phyloP scores from a whole-genome alignment of 805 yeast species.

The Candida palmyrensis region DNA sequence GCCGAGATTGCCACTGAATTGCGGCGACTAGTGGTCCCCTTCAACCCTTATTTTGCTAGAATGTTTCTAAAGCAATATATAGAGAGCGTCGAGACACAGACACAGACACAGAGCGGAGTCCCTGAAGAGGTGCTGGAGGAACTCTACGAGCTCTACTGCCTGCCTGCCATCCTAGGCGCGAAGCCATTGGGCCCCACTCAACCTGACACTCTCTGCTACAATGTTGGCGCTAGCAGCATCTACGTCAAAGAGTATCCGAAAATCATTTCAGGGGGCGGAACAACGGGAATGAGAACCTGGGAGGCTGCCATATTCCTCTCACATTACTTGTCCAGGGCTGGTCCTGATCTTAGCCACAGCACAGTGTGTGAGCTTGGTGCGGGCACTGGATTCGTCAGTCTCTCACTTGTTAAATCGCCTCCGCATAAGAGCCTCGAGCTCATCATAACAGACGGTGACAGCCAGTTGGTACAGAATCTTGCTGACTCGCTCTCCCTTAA shows the following conservation, averaged over 20 bases:
- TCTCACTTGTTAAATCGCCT: constrained; percentile 33
- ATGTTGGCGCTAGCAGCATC: constrained; percentile 19
- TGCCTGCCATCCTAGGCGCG: constrained; percentile 25
- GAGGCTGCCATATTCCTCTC: constrained; percentile 77
- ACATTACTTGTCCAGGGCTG: constrained; percentile 35
- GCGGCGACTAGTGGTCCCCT: constrained; percentile 12
- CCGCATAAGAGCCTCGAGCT: constrained; percentile 21
- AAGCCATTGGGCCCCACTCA: constrained; percentile 31
- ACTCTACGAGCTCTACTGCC: constrained; percentile 37
- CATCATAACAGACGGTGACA: constrained; percentile 65
- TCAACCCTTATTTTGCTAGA: constrained; percentile 52
- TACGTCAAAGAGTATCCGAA: constrained; percentile 56
- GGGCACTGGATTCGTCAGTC: constrained; percentile 81
- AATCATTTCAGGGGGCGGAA: constrained; percentile 66
- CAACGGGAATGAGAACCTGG: constrained; percentile 92
- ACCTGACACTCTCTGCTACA: constrained; percentile 33
- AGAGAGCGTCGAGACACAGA: constrained; percentile 26
- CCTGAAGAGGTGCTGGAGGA: constrained; percentile 32
- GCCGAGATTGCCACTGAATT: constrained; percentile 13
- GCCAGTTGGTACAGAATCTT: constrained; percentile 45
- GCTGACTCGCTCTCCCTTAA: constrained; percentile 44
- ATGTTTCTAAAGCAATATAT: constrained; percentile 41
- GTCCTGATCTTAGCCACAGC: constrained; percentile 13
- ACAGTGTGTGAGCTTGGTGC: constrained; percentile 72
- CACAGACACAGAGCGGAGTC: constrained; percentile 10